These are phyloP conservation scores for Chaetomiaceae sp. DNA, from an alignment of 2,329 filamentous ascomycete genomes.

Conservation along the genomic window DNA sequence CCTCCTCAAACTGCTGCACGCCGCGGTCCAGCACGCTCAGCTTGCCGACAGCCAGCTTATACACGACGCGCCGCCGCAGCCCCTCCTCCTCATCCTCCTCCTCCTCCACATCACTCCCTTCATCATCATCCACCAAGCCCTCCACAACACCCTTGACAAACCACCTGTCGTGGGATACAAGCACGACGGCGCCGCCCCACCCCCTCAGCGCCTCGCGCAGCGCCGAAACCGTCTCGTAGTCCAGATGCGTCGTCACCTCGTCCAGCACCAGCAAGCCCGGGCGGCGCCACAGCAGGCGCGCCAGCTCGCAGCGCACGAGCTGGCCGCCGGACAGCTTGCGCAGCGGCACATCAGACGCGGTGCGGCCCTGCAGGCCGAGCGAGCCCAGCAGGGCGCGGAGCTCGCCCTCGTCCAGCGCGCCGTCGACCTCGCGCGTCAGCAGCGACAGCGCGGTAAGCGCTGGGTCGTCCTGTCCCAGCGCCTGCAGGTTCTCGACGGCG, in stretches of 20 bases:
- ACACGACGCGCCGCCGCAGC: conserved; percentile 52
- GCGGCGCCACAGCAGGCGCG: conserved; percentile 60
- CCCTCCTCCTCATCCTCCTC: conserved; percentile 35
- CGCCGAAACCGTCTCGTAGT: conserved; percentile 73
- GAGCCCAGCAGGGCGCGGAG: conserved; percentile 61
- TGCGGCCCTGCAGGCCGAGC: conserved; percentile 64
- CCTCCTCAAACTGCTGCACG: conserved; percentile 60
- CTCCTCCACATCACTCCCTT: conserved; percentile 35
- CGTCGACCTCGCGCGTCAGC: conserved; percentile 50
- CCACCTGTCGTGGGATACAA: conserved; percentile 80
- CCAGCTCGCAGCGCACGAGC: conserved; percentile 61
- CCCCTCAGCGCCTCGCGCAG: conserved; percentile 59
- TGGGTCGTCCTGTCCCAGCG: conserved; percentile 44
- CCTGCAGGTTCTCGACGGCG: conserved; percentile 64
- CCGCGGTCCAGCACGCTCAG: conserved; percentile 53
- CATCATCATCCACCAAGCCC: conserved; percentile 44
- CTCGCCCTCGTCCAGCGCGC: conserved; percentile 59
- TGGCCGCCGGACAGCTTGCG: conserved; percentile 75
- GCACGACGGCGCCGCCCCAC: conserved; percentile 69
- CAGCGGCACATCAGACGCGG: conserved; percentile 69
- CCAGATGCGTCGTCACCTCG: conserved; percentile 80
- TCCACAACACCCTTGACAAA: conserved; percentile 71
- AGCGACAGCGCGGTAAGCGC: conserved; percentile 61
- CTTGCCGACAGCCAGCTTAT: conserved; percentile 54
- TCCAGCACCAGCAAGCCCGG: conserved; percentile 73